Conservation (phyloP, 1,139 yeast species). For the Blastobotrys elegans region DNA sequence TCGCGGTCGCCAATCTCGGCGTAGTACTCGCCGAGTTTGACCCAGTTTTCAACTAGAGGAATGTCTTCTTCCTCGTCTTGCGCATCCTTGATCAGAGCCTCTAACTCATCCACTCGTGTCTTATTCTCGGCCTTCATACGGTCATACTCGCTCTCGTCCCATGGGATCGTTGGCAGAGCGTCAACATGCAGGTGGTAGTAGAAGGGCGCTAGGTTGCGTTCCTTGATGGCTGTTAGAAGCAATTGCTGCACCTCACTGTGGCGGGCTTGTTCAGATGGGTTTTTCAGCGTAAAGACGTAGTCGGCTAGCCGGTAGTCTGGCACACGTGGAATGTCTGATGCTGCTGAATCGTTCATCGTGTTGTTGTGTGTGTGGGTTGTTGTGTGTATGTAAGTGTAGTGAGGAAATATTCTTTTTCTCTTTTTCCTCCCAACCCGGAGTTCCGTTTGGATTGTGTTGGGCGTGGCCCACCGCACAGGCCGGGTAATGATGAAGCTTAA, state of each 20-base stretch:
- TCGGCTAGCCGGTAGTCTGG: constrained; percentile 70
- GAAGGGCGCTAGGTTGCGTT: constrained; percentile 75
- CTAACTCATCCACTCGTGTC: constrained; percentile 50
- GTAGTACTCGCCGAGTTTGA: constrained; percentile 82
- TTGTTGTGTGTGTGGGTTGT: not conserved
- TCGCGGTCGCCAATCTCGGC: constrained; percentile 75
- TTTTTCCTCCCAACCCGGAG: not conserved
- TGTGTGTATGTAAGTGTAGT: not conserved
- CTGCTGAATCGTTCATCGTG: constrained; percentile 9
- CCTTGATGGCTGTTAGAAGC: constrained; percentile 51
- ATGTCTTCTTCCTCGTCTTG: constrained; percentile 88
- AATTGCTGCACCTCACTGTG: constrained; percentile 44
- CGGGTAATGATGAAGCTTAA: no score
- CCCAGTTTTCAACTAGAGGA: constrained; percentile 72
- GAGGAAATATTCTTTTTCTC: not conserved
- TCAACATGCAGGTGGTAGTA: constrained; percentile 63
- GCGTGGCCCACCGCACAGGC: no score
- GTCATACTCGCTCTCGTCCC: constrained; percentile 57
- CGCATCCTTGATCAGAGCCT: constrained; percentile 62
- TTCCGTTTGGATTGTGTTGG: no score
- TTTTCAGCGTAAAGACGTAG: constrained; percentile 59
- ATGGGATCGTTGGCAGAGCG: constrained; percentile 39
- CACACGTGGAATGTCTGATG: constrained; percentile 11
- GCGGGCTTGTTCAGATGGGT: constrained; percentile 37
- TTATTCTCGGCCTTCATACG: constrained; percentile 51